Evolutionary conservation across 202 grass and related monocot genomes (phyloP), one percentile per base, ranked within the genome.

Genomic region (Carex arenaria): DNA sequence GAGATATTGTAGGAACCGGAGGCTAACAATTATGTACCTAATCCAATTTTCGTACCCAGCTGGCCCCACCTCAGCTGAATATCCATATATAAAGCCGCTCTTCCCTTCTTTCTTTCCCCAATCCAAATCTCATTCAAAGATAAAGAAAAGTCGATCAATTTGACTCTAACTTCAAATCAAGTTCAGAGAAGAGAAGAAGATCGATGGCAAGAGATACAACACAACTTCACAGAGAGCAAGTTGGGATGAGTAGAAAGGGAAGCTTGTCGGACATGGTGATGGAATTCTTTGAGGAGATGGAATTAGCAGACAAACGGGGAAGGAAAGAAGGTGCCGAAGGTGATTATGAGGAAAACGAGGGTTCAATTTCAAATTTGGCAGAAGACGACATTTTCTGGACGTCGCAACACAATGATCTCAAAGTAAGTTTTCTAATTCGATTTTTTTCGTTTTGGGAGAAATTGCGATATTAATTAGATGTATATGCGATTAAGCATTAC

Each of bases 251-350:
- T 43, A 47, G 80, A 45, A 82, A 94, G 83, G 87, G 78, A 77
- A 94, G 92, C 87, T 19, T 94, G 81, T 92, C 92, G 3, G 89
- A 92, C 87, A 84, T 94, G 89, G 83, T 94, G 40, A 26, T 92
- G 71, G 86, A 88, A 55, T 94, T 94, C 87, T 34, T 90, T 4
- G 93, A 93, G 62, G 91, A 88, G 7, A 80, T 64, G 34, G 93
- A 90, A 26, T 26, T 26, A 59, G 70, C 31, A 65, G 85, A 90
- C 80, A 83, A 70, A 45, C 26, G 61, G 85, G 85, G 85, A 74
- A 89, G 83, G 80, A 69, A 71, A 55, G 75, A 66, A 56, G 84
- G 80, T 2, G 64, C 45, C 0, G 87, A 63, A 0, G 81, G 80
- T 1, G 90, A 84, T 0, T 83, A 86, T 0, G 87, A 89, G 31